Evolutionary conservation across 2,329 filamentous ascomycete genomes (phyloP).

Genomic region (Aspergillus japonicus): DNA sequence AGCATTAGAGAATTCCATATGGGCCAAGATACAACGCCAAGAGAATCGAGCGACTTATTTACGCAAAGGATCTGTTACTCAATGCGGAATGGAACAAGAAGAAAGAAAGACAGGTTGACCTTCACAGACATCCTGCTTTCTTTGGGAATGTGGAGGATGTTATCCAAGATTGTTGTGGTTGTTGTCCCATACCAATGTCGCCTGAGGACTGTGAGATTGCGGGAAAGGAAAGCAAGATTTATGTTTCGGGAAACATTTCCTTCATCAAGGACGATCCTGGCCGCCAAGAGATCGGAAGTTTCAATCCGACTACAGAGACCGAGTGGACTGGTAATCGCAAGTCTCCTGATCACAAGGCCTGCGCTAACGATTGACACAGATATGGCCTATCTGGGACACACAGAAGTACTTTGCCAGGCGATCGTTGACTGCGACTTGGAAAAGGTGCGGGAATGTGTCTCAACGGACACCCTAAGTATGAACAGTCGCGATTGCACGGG

Average conservation of each 20-base stretch:
- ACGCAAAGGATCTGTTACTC: slow-evolving; percentile 75
- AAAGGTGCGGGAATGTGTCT: slow-evolving; percentile 67
- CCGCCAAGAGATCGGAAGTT: slow-evolving; percentile 68
- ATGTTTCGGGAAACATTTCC: slow-evolving; percentile 69
- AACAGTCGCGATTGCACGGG: slow-evolving; percentile 77
- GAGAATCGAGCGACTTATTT: slow-evolving; percentile 76
- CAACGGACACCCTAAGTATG: slow-evolving; percentile 67
- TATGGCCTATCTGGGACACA: slow-evolving; percentile 85
- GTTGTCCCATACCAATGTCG: slow-evolving; percentile 68
- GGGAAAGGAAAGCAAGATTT: slow-evolving; percentile 71
- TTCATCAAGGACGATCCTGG: slow-evolving; percentile 83
- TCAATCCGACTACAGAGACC: slow-evolving; percentile 76
- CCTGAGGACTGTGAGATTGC: slow-evolving; percentile 69
- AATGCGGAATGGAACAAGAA: slow-evolving; percentile 85
- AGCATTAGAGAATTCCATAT: slow-evolving; percentile 37
- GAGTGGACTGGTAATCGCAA: slow-evolving; percentile 65
- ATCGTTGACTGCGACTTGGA: slow-evolving; percentile 74
- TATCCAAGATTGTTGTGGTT: slow-evolving; percentile 77
- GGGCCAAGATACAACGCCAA: slow-evolving; percentile 38
- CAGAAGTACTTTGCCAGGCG: slow-evolving; percentile 72
- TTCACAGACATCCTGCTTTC: slow-evolving; percentile 83
- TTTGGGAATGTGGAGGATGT: slow-evolving; percentile 75
- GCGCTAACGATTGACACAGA: slow-evolving; percentile 45
- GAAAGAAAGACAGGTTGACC: slow-evolving; percentile 70
- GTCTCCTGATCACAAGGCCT: too few relatives aligned